Conservation (phyloP, 2,329 filamentous ascomycete species). For the Pseudogymnoascus sp. region DNA sequence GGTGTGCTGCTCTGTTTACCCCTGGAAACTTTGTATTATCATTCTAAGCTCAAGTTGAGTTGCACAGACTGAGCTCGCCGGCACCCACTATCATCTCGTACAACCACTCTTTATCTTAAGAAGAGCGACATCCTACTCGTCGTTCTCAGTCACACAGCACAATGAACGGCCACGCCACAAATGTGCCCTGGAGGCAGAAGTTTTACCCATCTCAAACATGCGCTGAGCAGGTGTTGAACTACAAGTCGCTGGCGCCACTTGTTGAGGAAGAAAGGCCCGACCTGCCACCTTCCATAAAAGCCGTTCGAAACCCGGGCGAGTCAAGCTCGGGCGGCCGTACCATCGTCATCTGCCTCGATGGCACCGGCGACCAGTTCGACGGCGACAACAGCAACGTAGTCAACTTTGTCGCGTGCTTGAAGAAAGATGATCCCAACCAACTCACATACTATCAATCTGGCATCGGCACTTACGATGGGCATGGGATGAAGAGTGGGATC, state of each 20-base stretch:
- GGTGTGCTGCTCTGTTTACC: not conserved
- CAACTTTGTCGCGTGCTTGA: conserved; percentile 34
- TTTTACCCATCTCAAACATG: conserved; percentile 17
- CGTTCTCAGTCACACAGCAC: not conserved
- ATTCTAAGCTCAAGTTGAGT: not conserved
- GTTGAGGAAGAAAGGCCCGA: conserved; percentile 9
- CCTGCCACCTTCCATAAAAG: conserved; percentile 15
- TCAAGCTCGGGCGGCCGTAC: conserved; percentile 13
- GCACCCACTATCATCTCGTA: not conserved
- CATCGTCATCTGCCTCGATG: conserved; percentile 35
- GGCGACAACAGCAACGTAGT: conserved; percentile 36
- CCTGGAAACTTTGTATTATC: not conserved
- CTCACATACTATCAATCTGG: conserved; percentile 37
- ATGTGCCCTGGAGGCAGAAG: conserved; percentile 13
- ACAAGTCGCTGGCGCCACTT: conserved; percentile 9
- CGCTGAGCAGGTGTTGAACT: conserved; percentile 6
- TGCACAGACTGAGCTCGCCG: not conserved
- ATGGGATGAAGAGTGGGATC: conserved; percentile 32
- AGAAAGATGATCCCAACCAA: conserved; percentile 33
- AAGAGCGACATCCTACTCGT: not conserved
- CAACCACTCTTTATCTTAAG: not conserved
- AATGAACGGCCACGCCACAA: conserved; percentile 9
- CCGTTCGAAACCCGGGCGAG: conserved; percentile 13
- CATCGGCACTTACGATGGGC: conserved; percentile 36
- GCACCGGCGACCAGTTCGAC: conserved; percentile 38